These are phyloP conservation scores for Fistulinella prunicolor DNA, from an alignment of 768 basidiomycete genomes.

Conservation along the genomic window DNA sequence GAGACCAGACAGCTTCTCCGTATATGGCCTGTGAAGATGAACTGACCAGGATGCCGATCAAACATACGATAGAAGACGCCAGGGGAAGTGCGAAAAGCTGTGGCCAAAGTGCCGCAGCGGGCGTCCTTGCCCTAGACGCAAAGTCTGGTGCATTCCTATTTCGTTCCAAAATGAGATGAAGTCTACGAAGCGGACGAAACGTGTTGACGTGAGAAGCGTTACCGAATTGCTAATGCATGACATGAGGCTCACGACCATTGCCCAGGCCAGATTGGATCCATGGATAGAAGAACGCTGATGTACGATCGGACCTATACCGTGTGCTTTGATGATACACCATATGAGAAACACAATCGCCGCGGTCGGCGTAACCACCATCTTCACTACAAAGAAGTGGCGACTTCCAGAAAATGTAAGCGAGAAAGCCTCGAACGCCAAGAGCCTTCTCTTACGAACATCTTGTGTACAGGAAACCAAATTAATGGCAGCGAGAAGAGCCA, in stretches of 20 bases:
- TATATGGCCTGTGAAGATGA: conserved; percentile 75
- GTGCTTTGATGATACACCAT: conserved; percentile 75
- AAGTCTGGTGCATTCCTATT: conserved; percentile 73
- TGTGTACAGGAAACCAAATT: conserved; percentile 81
- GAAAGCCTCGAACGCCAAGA: neutral
- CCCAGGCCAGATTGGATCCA: conserved; percentile 72
- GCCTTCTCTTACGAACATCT: conserved; percentile 50
- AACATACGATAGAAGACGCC: conserved; percentile 69
- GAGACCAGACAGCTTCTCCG: conserved; percentile 76
- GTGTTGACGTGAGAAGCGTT: conserved; percentile 61
- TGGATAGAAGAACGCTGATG: conserved; percentile 58
- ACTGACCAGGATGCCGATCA: conserved; percentile 80
- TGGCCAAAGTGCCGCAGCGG: conserved; percentile 57
- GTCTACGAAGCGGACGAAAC: conserved; percentile 4
- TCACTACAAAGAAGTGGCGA: conserved; percentile 77
- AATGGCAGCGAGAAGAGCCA: conserved; percentile 78
- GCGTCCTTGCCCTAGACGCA: conserved; percentile 57
- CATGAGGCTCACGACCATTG: conserved; percentile 70
- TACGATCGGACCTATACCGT: conserved; percentile 75
- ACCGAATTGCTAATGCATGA: conserved; percentile 80
- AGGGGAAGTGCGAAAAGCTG: conserved; percentile 72
- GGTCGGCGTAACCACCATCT: conserved; percentile 68
- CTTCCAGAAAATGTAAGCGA: conserved; percentile 25
- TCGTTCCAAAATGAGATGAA: conserved; percentile 15
- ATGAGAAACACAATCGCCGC: conserved; percentile 72